phyloP scores from a whole-genome alignment of 192 early-diverging fungal species.

The Backusella liffmaniae region DNA sequence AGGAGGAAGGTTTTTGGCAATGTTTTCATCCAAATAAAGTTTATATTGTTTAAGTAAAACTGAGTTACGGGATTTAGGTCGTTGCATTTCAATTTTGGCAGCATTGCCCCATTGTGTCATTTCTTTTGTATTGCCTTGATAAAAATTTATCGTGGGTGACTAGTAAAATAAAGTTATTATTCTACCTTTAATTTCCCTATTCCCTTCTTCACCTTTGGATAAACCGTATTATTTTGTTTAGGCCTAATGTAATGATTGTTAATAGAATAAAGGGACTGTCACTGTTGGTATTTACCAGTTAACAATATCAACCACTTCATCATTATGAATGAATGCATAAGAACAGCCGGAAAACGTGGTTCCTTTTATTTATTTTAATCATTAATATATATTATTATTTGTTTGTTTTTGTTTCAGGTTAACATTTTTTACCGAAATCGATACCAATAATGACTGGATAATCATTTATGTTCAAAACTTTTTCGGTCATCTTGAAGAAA shows the following conservation, averaged over 20 bases:
- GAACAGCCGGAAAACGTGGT: slow-evolving; percentile 51
- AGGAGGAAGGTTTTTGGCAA: slow-evolving; percentile 42
- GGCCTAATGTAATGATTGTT: slow-evolving; percentile 25
- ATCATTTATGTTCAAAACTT: slow-evolving; percentile 21
- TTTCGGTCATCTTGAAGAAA: slow-evolving; percentile 6
- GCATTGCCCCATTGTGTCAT: slow-evolving; percentile 46
- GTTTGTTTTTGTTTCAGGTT: slow-evolving; percentile 10
- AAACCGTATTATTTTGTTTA: slow-evolving; percentile 47
- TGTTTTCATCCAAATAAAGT: slow-evolving; percentile 45
- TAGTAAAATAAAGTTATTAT: slow-evolving; percentile 11
- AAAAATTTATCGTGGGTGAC: slow-evolving; percentile 51
- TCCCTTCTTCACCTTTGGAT: slow-evolving; percentile 33
- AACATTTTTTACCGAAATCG: slow-evolving; percentile 32
- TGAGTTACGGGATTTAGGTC: slow-evolving; percentile 35
- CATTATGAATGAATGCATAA: slow-evolving; percentile 50
- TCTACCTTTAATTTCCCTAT: neutral
- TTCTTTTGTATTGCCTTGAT: slow-evolving; percentile 42
- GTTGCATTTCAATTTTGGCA: slow-evolving; percentile 41
- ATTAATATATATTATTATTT: slow-evolving; percentile 1
- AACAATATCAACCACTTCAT: slow-evolving; percentile 51
- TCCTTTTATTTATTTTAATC: slow-evolving; percentile 22
- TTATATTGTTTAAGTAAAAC: slow-evolving; percentile 49
- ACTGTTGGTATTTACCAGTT: slow-evolving; percentile 29
- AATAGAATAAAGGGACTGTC: neutral
- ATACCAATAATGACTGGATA: slow-evolving; percentile 41